These are phyloP conservation scores for Suhomyces faveliae DNA, from an alignment of 805 yeast species.

Conservation along the genomic window DNA sequence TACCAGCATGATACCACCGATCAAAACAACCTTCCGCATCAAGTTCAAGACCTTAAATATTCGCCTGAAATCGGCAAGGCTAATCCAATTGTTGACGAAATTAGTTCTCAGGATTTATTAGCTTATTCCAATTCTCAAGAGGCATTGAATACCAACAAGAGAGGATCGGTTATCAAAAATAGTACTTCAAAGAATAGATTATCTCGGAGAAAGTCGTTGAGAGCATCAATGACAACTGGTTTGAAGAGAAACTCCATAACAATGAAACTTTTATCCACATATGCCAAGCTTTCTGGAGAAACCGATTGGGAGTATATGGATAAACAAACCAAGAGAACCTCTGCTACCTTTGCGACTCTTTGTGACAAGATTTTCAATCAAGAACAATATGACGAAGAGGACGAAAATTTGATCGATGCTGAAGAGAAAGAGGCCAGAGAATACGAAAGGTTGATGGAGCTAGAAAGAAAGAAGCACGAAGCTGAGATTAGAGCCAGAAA, in stretches of 20 bases:
- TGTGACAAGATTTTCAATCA: constrained; percentile 77
- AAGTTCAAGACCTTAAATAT: constrained; percentile 5
- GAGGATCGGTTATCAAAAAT: constrained; percentile 27
- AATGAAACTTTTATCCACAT: constrained; percentile 65
- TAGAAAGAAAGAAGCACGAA: constrained; percentile 49
- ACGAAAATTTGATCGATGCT: constrained; percentile 42
- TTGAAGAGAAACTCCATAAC: constrained; percentile 71
- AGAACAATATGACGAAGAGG: constrained; percentile 53
- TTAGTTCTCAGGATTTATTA: constrained; percentile 19
- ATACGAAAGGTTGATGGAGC: constrained; percentile 47
- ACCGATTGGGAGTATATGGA: constrained; percentile 69
- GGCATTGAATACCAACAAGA: constrained; percentile 19
- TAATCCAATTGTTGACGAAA: constrained; percentile 20
- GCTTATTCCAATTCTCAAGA: constrained; percentile 28
- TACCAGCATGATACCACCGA: background rate
- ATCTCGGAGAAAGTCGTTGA: constrained; percentile 34
- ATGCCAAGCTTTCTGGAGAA: constrained; percentile 66
- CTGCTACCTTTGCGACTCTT: constrained; percentile 73
- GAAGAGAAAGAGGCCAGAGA: constrained; percentile 44
- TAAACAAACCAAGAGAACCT: constrained; percentile 70
- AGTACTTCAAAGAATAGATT: constrained; percentile 30
- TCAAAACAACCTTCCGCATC: constrained; percentile 4
- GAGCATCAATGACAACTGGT: constrained; percentile 42
- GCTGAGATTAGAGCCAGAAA: constrained; percentile 50
- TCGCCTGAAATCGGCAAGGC: constrained; percentile 5